These are phyloP conservation scores for Talaromyces sp. DNA, from an alignment of 2,329 filamentous ascomycete genomes.

Conservation along the genomic window DNA sequence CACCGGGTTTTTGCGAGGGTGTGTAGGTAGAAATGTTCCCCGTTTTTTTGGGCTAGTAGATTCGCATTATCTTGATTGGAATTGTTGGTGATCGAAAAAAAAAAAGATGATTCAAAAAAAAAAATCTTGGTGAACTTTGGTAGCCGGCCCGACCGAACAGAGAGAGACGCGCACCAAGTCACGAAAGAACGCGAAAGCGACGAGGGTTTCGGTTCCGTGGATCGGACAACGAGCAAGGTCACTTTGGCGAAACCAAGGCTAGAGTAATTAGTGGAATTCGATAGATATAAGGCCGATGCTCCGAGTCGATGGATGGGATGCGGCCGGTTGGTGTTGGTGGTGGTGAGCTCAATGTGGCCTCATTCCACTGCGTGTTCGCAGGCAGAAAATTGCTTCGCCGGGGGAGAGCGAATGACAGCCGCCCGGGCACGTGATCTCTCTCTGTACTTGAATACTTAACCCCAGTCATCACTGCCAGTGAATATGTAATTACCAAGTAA, in stretches of 20 bases:
- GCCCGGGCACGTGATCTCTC: constrained; percentile 5
- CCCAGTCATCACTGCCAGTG: background rate
- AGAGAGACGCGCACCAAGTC: background rate
- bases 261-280: background rate
- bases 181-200: background rate
- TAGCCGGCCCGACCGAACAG: background rate
- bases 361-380: background rate
- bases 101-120: too few species aligned
- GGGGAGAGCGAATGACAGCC: constrained; percentile 5
- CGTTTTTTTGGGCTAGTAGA: background rate
- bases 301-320: background rate
- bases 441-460: background rate
- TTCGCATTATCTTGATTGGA: background rate
- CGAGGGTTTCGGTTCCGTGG: background rate
- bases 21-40: background rate
- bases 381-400: constrained; percentile 5
- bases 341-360: constrained; percentile 8
- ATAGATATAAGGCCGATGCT: background rate
- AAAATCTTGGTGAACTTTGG: background rate
- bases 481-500: background rate
- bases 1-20: background rate
- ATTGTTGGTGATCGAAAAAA: background rate
- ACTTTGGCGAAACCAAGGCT: background rate
- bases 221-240: background rate
- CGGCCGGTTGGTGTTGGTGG: background rate